These are phyloP conservation scores for Aegilops speltoides DNA, from an alignment of 176 grass and related monocot species.

Conservation along the genomic window DNA sequence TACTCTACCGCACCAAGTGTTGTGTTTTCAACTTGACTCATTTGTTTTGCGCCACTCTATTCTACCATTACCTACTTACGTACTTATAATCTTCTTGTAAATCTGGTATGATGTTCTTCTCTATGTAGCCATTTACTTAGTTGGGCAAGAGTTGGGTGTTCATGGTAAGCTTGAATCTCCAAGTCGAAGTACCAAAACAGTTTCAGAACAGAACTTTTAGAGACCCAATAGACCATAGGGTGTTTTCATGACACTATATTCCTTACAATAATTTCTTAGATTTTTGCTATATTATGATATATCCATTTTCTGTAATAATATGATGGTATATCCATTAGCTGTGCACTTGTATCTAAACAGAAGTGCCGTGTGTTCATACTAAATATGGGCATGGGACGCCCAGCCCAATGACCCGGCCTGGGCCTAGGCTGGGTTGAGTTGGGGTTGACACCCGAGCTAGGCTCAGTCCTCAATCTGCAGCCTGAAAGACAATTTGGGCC, in stretches of 20 bases:
- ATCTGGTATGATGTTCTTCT: background rate
- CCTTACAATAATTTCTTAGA: background rate
- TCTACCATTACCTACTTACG: background rate
- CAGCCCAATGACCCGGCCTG: background rate
- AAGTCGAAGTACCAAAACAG: background rate
- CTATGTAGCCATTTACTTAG: conserved; percentile 2
- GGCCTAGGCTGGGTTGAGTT: too few species aligned
- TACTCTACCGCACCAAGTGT: background rate
- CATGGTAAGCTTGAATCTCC: conserved; percentile 2
- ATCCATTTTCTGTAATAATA: background rate
- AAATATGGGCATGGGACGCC: background rate
- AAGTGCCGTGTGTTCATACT: background rate
- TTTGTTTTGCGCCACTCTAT: conserved; percentile 11
- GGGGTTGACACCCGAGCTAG: background rate
- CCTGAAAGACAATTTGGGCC: background rate
- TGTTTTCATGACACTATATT: conserved; percentile 9
- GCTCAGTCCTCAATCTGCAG: background rate
- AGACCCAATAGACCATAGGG: background rate
- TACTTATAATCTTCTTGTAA: background rate
- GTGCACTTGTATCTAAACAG: background rate
- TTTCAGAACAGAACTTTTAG: background rate
- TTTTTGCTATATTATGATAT: background rate
- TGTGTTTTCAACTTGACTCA: background rate
- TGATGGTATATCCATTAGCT: background rate
- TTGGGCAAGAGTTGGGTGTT: conserved; percentile 23